phyloP scores from a whole-genome alignment of 2,329 filamentous ascomycete genomes.

The Gaeumannomyces sp. region DNA sequence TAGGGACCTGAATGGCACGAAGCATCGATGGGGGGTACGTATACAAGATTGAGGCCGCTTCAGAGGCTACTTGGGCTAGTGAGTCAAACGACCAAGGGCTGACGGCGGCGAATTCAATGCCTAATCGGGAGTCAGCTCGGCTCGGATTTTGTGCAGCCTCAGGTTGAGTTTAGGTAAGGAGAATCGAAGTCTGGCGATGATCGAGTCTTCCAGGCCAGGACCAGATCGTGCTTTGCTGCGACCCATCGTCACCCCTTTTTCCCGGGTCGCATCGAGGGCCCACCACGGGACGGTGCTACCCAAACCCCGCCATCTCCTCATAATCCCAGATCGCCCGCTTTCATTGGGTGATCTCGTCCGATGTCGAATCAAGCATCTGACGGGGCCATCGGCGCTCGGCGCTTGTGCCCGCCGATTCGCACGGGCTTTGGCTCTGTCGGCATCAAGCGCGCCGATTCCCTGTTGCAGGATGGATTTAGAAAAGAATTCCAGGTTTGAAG shows the following conservation, averaged over 20 bases:
- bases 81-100: neutral
- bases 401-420: neutral
- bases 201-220: neutral
- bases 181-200: no score
- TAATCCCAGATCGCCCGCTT: neutral
- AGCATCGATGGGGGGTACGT: neutral
- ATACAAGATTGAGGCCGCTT: no score
- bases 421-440: neutral
- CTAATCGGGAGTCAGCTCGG: neutral
- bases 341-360: neutral
- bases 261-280: no score
- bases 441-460: no score
- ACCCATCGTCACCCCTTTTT: neutral
- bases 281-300: no score
- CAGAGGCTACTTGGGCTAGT: neutral
- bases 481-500: no score
- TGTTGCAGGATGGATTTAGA: no score
- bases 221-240: neutral
- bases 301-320: no score
- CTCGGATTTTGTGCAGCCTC: neutral
- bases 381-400: neutral
- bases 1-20: neutral
- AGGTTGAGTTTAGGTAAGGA: no score
- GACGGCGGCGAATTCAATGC: neutral
- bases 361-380: neutral